Base-by-base conservation (phyloP, 2,329 filamentous ascomycete genomes). In the Lecanicillium sp. region DNA sequence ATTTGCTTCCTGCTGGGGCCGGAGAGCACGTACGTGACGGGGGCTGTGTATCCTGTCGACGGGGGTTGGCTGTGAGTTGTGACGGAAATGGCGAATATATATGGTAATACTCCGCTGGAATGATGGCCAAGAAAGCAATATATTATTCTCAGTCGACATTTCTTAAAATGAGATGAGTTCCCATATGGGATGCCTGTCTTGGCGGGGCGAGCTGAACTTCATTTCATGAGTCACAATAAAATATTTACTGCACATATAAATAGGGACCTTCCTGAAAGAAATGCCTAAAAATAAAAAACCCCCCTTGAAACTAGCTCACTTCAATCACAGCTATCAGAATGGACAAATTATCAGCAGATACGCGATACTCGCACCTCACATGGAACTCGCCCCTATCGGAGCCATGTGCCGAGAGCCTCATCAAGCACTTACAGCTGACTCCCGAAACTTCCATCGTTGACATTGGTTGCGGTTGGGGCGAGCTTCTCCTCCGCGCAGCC, bases 21-120 rank as follows among this genome's bases (percentile, higher is more conserved):
- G 5, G 62, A 67, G 33, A 65, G 62, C 36, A 60, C 57, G 4
- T 66, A 64, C 54, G 60, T 66, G 29, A 67, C 59, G n/a, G 65
- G 65, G 26, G 62, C 60, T 27, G 57, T 66, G 32, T 75, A 75
- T 49, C 63, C 63, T 20, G 69, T 74, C 6, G 73, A 75, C 44
- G 72, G 71, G 33, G 72, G 64, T 26, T 70, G 67, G 65, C 52
- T 66, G 44, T 66, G 19, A n/a, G n/a, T n/a, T n/a, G 15, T 10
- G 11, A 29, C 0, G 4, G 21, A 37, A 1, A n/a, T 14, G 11
- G 20, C 10, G 41, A 55, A 32, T 30, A n/a, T n/a, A n/a, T n/a
- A n/a, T n/a, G n/a, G n/a, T n/a, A n/a, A n/a, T n/a, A n/a, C n/a
- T n/a, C n/a, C n/a, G n/a, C n/a, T n/a, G n/a, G n/a, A n/a, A n/a